Base-by-base conservation (phyloP, 441 rosid genomes). In the Eruca vesicaria region DNA sequence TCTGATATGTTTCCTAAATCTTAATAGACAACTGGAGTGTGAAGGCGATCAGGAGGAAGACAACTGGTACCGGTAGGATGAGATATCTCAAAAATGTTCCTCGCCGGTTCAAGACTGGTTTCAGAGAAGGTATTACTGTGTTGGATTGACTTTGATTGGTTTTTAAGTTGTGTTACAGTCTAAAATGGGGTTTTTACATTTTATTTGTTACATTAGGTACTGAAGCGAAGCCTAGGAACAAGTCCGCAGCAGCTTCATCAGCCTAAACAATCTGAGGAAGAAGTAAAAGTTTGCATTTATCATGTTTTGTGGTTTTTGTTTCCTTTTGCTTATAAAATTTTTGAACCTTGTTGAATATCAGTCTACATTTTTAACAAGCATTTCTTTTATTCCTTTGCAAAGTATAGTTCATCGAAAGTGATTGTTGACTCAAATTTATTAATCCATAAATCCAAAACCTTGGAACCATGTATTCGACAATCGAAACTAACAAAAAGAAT, bases 11-110 rank as follows among this genome's bases (percentile, higher is more conserved):
- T n/a, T 48, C 55, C 21, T 48, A 9, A 7, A 11, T 12, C 11
- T 45, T 38, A 23, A 2, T 48, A 86, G 90, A 86, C 77, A 84
- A 86, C 76, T 86, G 90, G 90, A 86, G 88, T 77, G 88, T 75
- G 69, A 86, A 86, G 80, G 88, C 90, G 2, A 83, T 86, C 55
- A 73, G 90, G 23, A 78, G 90, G 67, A 86, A 86, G 87, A 86
- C 90, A 10, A 86, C 90, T 0, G 88, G 90, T 41, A 86, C 88
- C 1, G 88, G 90, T 0, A 75, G 91, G 59, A 87, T 87, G 91
- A 86, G 86, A 79, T 87, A 85, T 68, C 87, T 87, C 21, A 86
- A 89, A 15, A 70, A 83, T 57, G 78, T 87, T 58, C 89, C 91
- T 7, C 84, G 89, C 64, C 78, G 89, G 48, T 84, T 87, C 87